Conservation (phyloP, 768 basidiomycete genomes). For the Scleroderma bovista region DNA sequence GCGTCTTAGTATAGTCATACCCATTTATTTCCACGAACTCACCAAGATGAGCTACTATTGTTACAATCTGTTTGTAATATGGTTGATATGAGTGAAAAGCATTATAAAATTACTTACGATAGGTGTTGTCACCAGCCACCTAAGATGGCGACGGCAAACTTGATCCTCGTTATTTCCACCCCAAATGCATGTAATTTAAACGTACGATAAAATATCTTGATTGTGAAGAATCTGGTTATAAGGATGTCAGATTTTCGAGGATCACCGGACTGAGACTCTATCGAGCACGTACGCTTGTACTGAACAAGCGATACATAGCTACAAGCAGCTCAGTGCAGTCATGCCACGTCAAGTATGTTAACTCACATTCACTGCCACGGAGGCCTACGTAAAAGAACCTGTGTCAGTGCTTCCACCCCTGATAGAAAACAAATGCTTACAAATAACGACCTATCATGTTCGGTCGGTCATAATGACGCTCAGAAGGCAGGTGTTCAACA, state of each 20-base stretch:
- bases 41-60: background rate
- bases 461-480: background rate
- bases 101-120: background rate
- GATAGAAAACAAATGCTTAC: background rate
- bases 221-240: background rate
- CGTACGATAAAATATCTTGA: conserved; percentile 1
- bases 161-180: background rate
- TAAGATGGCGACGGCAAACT: background rate
- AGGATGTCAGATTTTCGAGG: background rate
- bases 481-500: background rate
- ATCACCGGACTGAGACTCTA: background rate
- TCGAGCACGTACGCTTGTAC: background rate
- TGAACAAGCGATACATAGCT: background rate
- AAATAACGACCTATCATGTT: background rate
- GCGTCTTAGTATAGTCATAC: background rate
- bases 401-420: background rate
- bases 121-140: background rate
- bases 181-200: background rate
- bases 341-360: background rate
- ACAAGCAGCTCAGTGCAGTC: background rate
- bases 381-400: background rate
- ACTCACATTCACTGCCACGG: background rate
- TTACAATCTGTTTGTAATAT: background rate
- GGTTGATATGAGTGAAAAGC: background rate
- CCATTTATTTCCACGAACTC: background rate